phyloP scores from a whole-genome alignment of 2,329 filamentous ascomycete genomes.

The Helotiales sp. region DNA sequence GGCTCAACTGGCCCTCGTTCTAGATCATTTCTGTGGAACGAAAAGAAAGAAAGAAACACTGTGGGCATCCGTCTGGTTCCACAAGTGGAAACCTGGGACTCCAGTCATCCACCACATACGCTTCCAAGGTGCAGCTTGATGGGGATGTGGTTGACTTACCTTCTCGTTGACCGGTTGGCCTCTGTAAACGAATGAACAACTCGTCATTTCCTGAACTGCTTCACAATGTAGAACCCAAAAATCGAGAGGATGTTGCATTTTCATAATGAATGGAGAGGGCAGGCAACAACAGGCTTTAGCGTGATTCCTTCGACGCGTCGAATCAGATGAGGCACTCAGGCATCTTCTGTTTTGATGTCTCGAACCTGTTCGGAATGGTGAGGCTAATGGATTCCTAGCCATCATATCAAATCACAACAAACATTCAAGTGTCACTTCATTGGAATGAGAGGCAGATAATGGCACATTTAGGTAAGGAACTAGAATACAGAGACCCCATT shows the following conservation, averaged over 20 bases:
- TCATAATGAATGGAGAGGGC: neutral
- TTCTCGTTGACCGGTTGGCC: neutral
- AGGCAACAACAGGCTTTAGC: neutral
- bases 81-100: neutral
- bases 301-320: slow-evolving; percentile 22
- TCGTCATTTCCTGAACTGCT: neutral
- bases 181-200: neutral
- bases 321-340: slow-evolving; percentile 27
- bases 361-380: neutral
- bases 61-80: neutral
- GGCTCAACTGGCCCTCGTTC: neutral
- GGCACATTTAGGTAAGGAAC: slow-evolving; percentile 36
- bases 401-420: slow-evolving; percentile 1
- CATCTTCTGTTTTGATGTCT: slow-evolving; percentile 9
- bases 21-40: neutral
- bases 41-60: neutral
- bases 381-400: neutral
- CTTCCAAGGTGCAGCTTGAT: neutral
- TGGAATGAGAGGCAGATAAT: slow-evolving; percentile 15
- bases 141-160: neutral
- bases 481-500: slow-evolving; percentile 43
- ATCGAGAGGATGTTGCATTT: neutral
- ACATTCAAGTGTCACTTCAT: neutral
- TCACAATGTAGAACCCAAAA: neutral
- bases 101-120: neutral